Conservation (phyloP, 2,329 filamentous ascomycete genomes). For the Phyllosticta citribraziliensis region DNA sequence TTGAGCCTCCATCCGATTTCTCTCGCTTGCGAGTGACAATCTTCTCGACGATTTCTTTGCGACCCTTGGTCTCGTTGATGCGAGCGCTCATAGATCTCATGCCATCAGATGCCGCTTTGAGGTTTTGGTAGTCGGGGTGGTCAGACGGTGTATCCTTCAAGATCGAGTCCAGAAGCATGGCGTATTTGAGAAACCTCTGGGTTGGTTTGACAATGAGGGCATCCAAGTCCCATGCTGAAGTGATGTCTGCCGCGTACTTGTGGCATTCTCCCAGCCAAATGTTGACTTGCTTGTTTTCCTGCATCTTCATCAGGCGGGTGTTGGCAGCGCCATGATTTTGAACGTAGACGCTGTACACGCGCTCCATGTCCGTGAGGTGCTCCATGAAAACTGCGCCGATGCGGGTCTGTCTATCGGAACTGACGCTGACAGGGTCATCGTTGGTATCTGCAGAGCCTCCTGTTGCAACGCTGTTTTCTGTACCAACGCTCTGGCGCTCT, state of each 20-base stretch:
- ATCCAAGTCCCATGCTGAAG: conserved; percentile 87
- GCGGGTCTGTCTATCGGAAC: conserved; percentile 42
- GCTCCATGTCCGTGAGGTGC: conserved; percentile 50
- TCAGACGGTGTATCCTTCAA: conserved; percentile 68
- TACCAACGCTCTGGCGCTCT: not conserved
- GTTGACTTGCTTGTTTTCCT: conserved; percentile 43
- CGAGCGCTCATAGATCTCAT: conserved; percentile 50
- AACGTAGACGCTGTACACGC: conserved; percentile 55
- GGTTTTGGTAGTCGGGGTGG: conserved; percentile 68
- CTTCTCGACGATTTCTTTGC: conserved; percentile 83
- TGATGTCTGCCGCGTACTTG: conserved; percentile 83
- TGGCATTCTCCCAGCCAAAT: conserved; percentile 93
- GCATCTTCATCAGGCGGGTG: conserved; percentile 46
- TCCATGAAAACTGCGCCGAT: conserved; percentile 51
- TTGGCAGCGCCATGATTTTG: conserved; percentile 57
- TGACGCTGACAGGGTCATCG: not conserved
- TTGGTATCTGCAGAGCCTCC: conserved; percentile 27
- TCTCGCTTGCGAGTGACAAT: conserved; percentile 75
- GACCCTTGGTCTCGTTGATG: conserved; percentile 94
- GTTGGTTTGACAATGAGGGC: conserved; percentile 96
- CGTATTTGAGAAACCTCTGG: conserved; percentile 89
- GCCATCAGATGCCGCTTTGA: conserved; percentile 66
- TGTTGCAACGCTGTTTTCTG: conserved; percentile 34
- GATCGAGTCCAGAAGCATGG: conserved; percentile 71
- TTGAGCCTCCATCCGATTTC: conserved; percentile 68